Conservation (phyloP, 768 basidiomycete genomes). For the Suillus weaverae region DNA sequence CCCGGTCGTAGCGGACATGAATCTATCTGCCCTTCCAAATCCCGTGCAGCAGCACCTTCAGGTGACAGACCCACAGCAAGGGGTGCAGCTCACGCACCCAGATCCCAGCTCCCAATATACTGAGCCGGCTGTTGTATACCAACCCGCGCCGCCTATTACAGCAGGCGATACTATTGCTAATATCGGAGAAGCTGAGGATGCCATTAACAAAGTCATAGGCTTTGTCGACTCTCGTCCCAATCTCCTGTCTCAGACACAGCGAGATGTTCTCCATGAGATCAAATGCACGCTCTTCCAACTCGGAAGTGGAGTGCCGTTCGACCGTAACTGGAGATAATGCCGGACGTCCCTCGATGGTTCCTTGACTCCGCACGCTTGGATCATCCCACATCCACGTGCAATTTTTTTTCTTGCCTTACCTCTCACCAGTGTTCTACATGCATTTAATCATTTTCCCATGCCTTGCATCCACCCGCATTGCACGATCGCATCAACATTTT, state of each 20-base stretch:
- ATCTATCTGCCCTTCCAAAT: slow-evolving; percentile 29
- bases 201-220: slow-evolving; percentile 52
- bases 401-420: slow-evolving; percentile 16
- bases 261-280: slow-evolving; percentile 43
- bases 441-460: slow-evolving; percentile 20
- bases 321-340: slow-evolving; percentile 30
- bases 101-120: slow-evolving; percentile 26
- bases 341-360: background rate
- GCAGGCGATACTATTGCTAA: slow-evolving; percentile 37
- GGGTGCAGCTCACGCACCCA: slow-evolving; percentile 30
- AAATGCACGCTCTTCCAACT: slow-evolving; percentile 56
- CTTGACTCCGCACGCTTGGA: background rate
- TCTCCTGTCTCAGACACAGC: slow-evolving; percentile 37
- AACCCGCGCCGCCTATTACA: slow-evolving; percentile 32
- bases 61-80: slow-evolving; percentile 25
- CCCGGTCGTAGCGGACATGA: slow-evolving; percentile 25
- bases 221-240: slow-evolving; percentile 48
- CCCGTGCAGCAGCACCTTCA: slow-evolving; percentile 30
- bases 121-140: slow-evolving; percentile 33
- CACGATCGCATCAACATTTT: slow-evolving; percentile 17
- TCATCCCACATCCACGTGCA: slow-evolving; percentile 11
- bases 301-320: slow-evolving; percentile 38
- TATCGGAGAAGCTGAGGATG: slow-evolving; percentile 51
- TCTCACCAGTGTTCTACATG: slow-evolving; percentile 20
- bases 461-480: slow-evolving; percentile 16